phyloP scores from a whole-genome alignment of 2,329 filamentous ascomycete species.

The Magnaporthiopsis incrustans region DNA sequence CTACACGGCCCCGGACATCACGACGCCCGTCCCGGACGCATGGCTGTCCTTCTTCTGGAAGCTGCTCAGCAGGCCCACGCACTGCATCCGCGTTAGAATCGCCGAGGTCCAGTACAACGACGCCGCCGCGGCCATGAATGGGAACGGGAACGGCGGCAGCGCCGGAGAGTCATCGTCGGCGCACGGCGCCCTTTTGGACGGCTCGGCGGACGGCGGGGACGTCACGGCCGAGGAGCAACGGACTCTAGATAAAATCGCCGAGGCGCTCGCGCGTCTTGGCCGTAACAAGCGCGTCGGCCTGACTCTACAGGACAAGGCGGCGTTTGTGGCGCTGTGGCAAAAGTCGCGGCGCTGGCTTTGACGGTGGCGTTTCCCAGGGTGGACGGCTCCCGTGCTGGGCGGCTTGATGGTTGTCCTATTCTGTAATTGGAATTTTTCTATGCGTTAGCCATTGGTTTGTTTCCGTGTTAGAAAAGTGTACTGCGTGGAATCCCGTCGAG shows the following conservation, averaged over 20 bases:
- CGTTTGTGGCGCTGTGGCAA: slow-evolving; percentile 66
- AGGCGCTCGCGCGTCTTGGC: slow-evolving; percentile 78
- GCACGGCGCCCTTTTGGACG: slow-evolving; percentile 17
- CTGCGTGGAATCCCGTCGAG: not conserved
- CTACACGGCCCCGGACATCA: slow-evolving; percentile 83
- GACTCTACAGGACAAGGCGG: slow-evolving; percentile 72
- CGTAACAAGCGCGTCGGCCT: slow-evolving; percentile 83
- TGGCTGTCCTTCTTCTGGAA: slow-evolving; percentile 76
- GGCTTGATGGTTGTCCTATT: not conserved
- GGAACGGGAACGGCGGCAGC: slow-evolving; percentile 12
- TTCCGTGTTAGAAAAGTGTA: not conserved
- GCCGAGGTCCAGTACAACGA: slow-evolving; percentile 59
- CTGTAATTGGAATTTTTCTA: not conserved
- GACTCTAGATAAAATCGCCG: slow-evolving; percentile 70
- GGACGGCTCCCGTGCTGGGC: not conserved
- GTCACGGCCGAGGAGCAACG: slow-evolving; percentile 52
- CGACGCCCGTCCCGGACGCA: slow-evolving; percentile 74
- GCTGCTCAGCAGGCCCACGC: slow-evolving; percentile 74
- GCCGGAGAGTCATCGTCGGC: slow-evolving; percentile 5
- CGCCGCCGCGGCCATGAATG: slow-evolving; percentile 24
- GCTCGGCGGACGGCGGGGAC: slow-evolving; percentile 19
- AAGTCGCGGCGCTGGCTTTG: slow-evolving; percentile 24
- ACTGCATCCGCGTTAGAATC: slow-evolving; percentile 84
- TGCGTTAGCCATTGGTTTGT: not conserved
- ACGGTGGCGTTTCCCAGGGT: not conserved